phyloP scores from a whole-genome alignment of 1,284 basidiomycete genomes.

The Ceratobasidium sp. region DNA sequence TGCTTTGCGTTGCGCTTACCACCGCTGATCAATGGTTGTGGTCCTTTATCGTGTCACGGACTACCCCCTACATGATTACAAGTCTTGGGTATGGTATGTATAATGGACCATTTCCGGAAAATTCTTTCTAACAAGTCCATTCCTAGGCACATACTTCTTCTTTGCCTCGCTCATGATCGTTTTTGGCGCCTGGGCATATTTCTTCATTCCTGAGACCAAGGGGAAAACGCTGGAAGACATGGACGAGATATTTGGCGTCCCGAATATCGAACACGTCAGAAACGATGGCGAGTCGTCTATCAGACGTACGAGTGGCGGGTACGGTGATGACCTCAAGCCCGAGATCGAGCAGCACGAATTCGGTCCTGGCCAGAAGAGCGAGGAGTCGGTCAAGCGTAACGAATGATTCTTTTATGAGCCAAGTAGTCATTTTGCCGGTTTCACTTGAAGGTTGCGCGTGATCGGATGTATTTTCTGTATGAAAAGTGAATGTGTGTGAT shows the following conservation, averaged over 20 bases:
- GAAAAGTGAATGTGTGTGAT: not conserved
- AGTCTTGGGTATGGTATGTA: slow-evolving; percentile 39
- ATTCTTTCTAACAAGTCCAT: no score
- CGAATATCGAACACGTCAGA: not conserved
- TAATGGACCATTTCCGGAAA: not conserved
- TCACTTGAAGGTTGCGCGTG: not conserved
- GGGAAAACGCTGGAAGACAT: slow-evolving; percentile 33
- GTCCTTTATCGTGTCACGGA: slow-evolving; percentile 51
- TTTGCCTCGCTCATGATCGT: slow-evolving; percentile 36
- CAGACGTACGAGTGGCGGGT: not conserved
- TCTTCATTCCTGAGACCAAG: slow-evolving; percentile 35
- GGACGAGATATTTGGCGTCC: slow-evolving; percentile 36
- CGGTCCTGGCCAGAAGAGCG: not conserved
- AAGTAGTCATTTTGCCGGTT: not conserved
- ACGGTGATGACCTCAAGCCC: slow-evolving; percentile 21
- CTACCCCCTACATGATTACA: slow-evolving; percentile 50
- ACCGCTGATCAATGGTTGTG: slow-evolving; percentile 50
- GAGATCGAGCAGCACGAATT: slow-evolving; percentile 32
- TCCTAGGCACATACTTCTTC: slow-evolving; percentile 33
- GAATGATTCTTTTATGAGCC: not conserved
- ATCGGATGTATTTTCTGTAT: not conserved
- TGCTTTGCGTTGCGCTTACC: slow-evolving; percentile 51
- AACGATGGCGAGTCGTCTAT: slow-evolving; percentile 16
- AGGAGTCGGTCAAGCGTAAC: not conserved
- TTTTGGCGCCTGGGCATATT: slow-evolving; percentile 33